phyloP scores from a whole-genome alignment of 164 flowering plant genomes.

The Vitis rotundifolia region DNA sequence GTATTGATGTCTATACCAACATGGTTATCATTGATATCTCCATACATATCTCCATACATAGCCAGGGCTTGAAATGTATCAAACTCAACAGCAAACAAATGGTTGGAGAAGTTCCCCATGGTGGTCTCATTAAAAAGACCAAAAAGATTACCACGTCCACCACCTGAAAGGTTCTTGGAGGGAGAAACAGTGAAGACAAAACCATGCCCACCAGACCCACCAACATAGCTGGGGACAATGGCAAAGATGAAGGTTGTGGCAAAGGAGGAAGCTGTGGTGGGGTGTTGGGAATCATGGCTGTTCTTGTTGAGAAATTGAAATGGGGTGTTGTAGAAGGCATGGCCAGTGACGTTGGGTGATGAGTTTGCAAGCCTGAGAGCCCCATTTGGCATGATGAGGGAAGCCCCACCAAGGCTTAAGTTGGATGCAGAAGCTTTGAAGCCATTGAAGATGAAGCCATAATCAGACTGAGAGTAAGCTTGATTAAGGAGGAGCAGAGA shows the following conservation, averaged over 20 bases:
- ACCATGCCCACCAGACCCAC: neutral
- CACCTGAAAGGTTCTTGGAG: too few relatives aligned
- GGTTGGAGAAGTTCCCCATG: slow-evolving; percentile 13
- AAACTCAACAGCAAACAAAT: slow-evolving; percentile 28
- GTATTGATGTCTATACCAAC: slow-evolving; percentile 12
- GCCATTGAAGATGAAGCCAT: slow-evolving; percentile 5
- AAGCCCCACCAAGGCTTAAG: neutral
- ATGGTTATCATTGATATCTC: slow-evolving; percentile 8
- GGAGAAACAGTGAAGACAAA: too few relatives aligned
- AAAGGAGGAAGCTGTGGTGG: neutral
- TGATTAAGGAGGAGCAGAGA: too few relatives aligned
- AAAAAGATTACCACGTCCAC: neutral
- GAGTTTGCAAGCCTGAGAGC: slow-evolving; percentile 3
- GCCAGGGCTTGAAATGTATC: slow-evolving; percentile 16
- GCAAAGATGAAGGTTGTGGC: slow-evolving; percentile 1
- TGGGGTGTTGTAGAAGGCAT: slow-evolving; percentile 8
- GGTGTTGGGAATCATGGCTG: neutral
- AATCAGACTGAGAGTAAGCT: too few relatives aligned
- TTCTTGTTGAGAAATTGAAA: neutral
- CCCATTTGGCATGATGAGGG: neutral
- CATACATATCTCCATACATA: slow-evolving; percentile 4
- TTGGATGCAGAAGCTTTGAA: slow-evolving; percentile 1
- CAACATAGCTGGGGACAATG: neutral
- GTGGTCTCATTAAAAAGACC: neutral
- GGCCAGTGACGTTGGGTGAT: slow-evolving; percentile 5